Percentiles rank a stretch among this genome's conserved stretches.
Evolutionary conservation across 176 grass and related monocot species (phyloP).

Genomic region (Aegilops longissima): DNA sequence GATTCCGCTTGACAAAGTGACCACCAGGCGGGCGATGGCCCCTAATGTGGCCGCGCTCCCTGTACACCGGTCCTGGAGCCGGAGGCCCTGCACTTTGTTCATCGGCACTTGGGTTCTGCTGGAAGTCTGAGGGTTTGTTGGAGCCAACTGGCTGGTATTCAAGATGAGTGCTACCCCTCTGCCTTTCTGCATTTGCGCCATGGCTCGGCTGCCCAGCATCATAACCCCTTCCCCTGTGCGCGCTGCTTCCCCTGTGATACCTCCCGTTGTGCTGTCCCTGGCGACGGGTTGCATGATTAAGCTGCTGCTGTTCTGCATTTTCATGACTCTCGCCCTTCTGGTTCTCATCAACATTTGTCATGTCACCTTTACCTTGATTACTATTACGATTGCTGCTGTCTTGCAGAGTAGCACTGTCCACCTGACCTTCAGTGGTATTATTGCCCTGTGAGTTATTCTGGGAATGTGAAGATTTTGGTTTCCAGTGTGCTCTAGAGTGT

Average conservation of each 20-base stretch:
- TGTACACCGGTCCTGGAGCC: conserved; percentile 32
- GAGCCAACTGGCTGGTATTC: conserved; percentile 69
- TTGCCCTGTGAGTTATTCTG: conserved; percentile 44
- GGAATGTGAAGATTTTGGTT: conserved; percentile 62
- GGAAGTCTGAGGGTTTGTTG: conserved; percentile 36
- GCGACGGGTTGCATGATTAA: conserved; percentile 25
- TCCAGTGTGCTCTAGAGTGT: conserved; percentile 64
- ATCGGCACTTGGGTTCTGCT: conserved; percentile 34
- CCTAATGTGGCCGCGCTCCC: conserved; percentile 35
- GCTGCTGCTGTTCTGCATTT: conserved; percentile 38
- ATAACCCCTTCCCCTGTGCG: conserved; percentile 54
- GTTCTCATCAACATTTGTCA: conserved; percentile 3
- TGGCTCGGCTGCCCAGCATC: conserved; percentile 41
- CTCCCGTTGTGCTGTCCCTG: conserved; percentile 50
- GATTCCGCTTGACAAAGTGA: conserved; percentile 48
- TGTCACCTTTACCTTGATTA: conserved; percentile 15
- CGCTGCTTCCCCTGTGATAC: conserved; percentile 52
- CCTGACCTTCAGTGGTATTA: conserved; percentile 39
- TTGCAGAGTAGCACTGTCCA: conserved; percentile 32
- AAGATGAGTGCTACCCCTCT: conserved; percentile 46
- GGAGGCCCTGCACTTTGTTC: conserved; percentile 20
- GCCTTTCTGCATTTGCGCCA: conserved; percentile 38
- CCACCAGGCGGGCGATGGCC: conserved; percentile 22
- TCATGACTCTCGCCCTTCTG: conserved; percentile 27
- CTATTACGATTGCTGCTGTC: conserved; percentile 19